phyloP scores from a whole-genome alignment of 495 filamentous ascomycete species.

The Podospora pseudoanserina region DNA sequence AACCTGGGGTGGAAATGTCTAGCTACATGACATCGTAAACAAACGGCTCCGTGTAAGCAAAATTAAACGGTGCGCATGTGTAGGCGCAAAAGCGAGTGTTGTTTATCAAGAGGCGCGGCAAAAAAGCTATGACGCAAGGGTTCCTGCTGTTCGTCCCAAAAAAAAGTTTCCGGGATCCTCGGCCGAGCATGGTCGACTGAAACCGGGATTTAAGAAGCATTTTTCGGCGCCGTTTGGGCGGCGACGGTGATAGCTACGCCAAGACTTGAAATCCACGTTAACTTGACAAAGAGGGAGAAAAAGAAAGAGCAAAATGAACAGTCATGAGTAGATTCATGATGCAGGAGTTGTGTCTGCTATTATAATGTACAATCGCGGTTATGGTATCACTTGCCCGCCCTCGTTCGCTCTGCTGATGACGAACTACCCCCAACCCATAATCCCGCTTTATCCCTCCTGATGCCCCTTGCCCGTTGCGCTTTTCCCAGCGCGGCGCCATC shows the following conservation, averaged over 20 bases:
- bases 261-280: too few species aligned
- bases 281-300: too few species aligned
- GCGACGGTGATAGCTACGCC: background rate
- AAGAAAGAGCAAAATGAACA: background rate
- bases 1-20: slow-evolving; percentile 2
- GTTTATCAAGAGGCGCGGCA: slow-evolving; percentile 4
- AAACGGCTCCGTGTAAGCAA: background rate
- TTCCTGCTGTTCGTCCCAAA: background rate
- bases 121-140: slow-evolving; percentile 23
- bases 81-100: background rate
- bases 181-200: slow-evolving; percentile 23
- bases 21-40: slow-evolving; percentile 22
- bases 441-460: slow-evolving; percentile 3
- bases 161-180: slow-evolving; percentile 10
- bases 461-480: background rate
- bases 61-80: background rate
- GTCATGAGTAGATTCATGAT: slow-evolving; percentile 1
- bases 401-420: background rate
- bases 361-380: slow-evolving; percentile 28
- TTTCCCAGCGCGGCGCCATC: background rate
- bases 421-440: background rate
- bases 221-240: background rate
- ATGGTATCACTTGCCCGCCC: slow-evolving; percentile 10
- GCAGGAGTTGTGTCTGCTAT: slow-evolving; percentile 20
- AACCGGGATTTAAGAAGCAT: slow-evolving; percentile 19